Base-by-base conservation (phyloP, 2,329 filamentous ascomycete species). In the Venturiaceae sp. region DNA sequence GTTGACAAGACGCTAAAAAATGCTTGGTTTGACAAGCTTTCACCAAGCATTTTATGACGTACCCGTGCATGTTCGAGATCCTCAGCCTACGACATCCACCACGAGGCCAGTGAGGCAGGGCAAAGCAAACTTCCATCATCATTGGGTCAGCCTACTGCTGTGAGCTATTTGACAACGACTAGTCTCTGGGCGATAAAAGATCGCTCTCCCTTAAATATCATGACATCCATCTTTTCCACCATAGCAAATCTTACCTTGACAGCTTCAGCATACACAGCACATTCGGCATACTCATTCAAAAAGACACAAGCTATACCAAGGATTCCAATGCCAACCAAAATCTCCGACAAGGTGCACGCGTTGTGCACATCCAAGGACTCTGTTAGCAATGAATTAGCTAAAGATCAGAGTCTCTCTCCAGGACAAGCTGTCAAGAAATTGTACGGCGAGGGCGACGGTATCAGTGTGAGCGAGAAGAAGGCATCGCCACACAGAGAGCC, bases 361-460 rank as follows among this genome's bases (percentile, higher is more conserved):
- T 59, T 53, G 58, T 59, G 58, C 32, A 59, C 58, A n/a, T 47
- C 34, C 33, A 32, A 41, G 19, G 37, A 33, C 13, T 59, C 58
- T 2, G 39, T 59, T 28, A 59, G 58, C 64, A 28, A 19, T 32
- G 50, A 44, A 33, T 33, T 87, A 4, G 82, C 82, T 1, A 68
- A 74, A 30, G 71, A 86, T 57, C 80, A 83, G 0, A 69, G 71
- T 0, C 64, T 79, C n/a, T 64, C 78, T 0, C 83, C 85, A 0
- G 74, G 71, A 1, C 75, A 83, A 23, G 77, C 80, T 1, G 81
- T 81, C 66, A 75, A 83, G 47, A 71, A 72, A n/a, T 67, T 89
- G 0, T 87, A 82, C 61, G 74, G 72, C 9, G 28, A 55, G 26
- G 63, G 66, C 36, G 64, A 72, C 41, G 65, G 66, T 58, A 60